Conservation (phyloP, 805 yeast species). For the Cyberlindnera mycetangii region DNA sequence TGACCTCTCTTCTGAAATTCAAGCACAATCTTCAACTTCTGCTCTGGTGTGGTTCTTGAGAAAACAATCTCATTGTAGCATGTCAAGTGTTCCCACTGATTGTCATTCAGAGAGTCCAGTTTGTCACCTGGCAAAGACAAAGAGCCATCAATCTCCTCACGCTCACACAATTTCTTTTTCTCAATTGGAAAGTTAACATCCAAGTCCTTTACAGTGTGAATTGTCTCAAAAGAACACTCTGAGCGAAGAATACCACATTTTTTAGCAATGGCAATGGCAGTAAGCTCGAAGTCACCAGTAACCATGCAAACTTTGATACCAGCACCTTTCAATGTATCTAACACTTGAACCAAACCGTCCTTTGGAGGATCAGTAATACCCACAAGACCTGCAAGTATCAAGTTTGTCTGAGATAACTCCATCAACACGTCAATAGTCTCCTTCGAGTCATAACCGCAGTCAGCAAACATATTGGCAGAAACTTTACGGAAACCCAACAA, state of each 20-base stretch:
- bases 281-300: slow-evolving; percentile 53
- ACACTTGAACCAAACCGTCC: slow-evolving; percentile 33
- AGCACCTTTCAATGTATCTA: slow-evolving; percentile 34
- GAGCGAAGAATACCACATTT: slow-evolving; percentile 36
- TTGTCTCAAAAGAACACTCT: slow-evolving; percentile 12
- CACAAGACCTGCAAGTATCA: slow-evolving; percentile 36
- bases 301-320: slow-evolving; percentile 43
- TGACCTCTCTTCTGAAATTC: slow-evolving; percentile 61
- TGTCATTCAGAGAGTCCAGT: slow-evolving; percentile 32
- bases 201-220: slow-evolving; percentile 23
- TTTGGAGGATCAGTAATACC: slow-evolving; percentile 46
- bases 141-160: slow-evolving; percentile 25
- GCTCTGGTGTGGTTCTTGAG: slow-evolving; percentile 42
- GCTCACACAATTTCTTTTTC: slow-evolving; percentile 12
- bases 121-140: slow-evolving; percentile 36
- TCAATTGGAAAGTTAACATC: slow-evolving; percentile 12
- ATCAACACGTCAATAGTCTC: slow-evolving; percentile 15
- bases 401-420: slow-evolving; percentile 13
- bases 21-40: slow-evolving; percentile 46
- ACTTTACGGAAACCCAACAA: slow-evolving; percentile 34
- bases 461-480: slow-evolving; percentile 8
- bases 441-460: slow-evolving; percentile 11
- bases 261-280: slow-evolving; percentile 49
- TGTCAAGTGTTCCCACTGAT: slow-evolving; percentile 41
- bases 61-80: slow-evolving; percentile 39